These are phyloP conservation scores for Sonneratia alba DNA, from an alignment of 345 rosid species.

Conservation along the genomic window DNA sequence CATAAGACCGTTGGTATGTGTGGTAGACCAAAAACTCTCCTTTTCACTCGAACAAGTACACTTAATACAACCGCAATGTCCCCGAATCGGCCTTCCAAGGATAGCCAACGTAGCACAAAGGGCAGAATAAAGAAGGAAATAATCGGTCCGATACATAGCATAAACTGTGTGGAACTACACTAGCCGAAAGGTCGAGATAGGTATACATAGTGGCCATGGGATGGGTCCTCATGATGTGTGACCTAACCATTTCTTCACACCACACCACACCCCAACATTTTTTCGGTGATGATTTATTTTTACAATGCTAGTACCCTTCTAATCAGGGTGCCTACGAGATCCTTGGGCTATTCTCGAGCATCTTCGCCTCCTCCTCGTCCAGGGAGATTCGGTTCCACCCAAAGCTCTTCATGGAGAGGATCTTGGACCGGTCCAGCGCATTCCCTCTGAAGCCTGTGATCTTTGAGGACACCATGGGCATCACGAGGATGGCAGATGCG, in stretches of 20 bases:
- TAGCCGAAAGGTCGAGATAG: not conserved
- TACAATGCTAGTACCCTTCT: not conserved
- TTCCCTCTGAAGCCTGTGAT: conserved; percentile 79
- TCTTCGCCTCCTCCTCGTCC: conserved; percentile 38
- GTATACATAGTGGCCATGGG: not conserved
- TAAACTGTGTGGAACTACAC: not conserved
- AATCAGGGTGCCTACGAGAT: conserved; percentile 17
- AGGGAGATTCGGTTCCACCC: conserved; percentile 58
- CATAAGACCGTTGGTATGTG: not conserved
- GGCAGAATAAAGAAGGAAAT: not conserved
- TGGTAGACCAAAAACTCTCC: not conserved
- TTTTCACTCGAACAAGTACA: not conserved
- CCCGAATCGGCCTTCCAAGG: not conserved
- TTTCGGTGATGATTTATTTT: not conserved
- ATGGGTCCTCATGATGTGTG: conserved; percentile 1
- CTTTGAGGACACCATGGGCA: conserved; percentile 98
- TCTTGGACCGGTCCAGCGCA: conserved; percentile 50
- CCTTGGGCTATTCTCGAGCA: conserved; percentile 24
- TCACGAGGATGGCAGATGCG: conserved; percentile 90
- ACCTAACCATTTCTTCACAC: conserved; percentile 4
- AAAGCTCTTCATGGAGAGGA: conserved; percentile 50
- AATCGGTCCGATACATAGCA: not conserved
- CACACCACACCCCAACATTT: too few relatives aligned
- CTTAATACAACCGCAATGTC: not conserved
- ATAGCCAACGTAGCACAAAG: not conserved